Base-by-base conservation (phyloP, 352 stramenopile genomes). In the Phytophthora syringae region DNA sequence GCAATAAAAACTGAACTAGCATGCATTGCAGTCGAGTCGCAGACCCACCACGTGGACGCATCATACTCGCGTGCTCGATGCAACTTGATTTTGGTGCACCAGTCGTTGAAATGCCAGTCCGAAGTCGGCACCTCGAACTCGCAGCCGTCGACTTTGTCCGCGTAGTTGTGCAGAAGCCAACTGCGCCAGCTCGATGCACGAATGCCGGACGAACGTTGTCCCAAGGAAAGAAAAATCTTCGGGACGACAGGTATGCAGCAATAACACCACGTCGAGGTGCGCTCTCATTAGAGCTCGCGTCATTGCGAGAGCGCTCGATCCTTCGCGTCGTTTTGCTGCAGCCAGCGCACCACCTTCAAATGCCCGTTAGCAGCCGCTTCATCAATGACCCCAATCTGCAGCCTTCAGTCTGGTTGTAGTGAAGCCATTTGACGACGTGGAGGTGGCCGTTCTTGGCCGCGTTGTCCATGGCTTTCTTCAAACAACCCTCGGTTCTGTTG, bases 371-470 rank as follows among this genome's bases (percentile, higher is more conserved):
- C 50, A 16, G 64, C 69, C 1, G 69, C 53, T 13, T 37, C 47
- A 11, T 74, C 50, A 64, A 77, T 77, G 2, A 64, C 59, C 15
- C 69, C 56, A 13, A 43, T 34, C 5, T 65, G 39, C 60, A 75
- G n/a, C 71, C 67, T 49, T 79, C 71, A 6, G 48, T 43, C 7
- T 56, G 48, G 37, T 72, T 58, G 5, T 4, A 13, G 37, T 77
- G 58, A 0, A 80, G 50, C 67, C 67, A 77, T 36, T 75, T 68
- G 27, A 81, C 69, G 9, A 79, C 37, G 7, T 70, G 24, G 2
- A 80, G 18, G 28, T 81, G 60, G 20, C 66, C 73, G 28, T 74
- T 66, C 3, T 52, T 44, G 18, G 70, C 67, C 9, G 70, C 74
- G 22, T 56, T 49, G 30, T 79, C 40, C 54, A 82, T 66, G 4